Conservation (phyloP, 192 early-diverging fungal genomes). For the Dispira parvispora region DNA sequence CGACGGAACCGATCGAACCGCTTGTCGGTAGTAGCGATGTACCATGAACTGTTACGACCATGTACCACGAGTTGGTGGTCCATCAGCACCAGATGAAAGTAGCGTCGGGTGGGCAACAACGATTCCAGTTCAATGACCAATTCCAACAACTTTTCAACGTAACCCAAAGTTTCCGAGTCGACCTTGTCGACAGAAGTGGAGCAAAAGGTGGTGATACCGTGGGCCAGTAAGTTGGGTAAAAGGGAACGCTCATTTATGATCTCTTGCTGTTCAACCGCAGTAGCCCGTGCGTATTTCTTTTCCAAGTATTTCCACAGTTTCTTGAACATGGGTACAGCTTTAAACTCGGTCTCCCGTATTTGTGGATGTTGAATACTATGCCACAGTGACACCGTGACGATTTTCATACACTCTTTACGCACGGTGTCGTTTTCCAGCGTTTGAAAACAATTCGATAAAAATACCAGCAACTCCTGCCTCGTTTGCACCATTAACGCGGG, state of each 20-base stretch:
- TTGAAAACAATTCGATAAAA: constrained; percentile 70
- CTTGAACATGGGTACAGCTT: constrained; percentile 34
- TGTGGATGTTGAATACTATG: constrained; percentile 31
- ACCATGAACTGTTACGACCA: constrained; percentile 12
- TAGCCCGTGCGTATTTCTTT: constrained; percentile 29
- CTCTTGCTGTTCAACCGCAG: constrained; percentile 28
- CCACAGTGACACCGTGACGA: constrained; percentile 69
- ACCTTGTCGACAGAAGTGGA: neutral
- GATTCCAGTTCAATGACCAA: constrained; percentile 74
- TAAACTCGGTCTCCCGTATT: constrained; percentile 41
- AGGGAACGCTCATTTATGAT: constrained; percentile 40
- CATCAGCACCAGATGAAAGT: constrained; percentile 55
- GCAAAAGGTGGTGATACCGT: too few relatives aligned
- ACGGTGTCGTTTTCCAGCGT: constrained; percentile 65
- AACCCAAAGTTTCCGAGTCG: constrained; percentile 19
- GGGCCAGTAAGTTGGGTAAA: constrained; percentile 41
- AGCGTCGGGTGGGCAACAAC: constrained; percentile 86
- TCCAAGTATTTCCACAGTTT: constrained; percentile 48
- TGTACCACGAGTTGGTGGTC: constrained; percentile 58
- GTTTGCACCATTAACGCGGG: too few relatives aligned
- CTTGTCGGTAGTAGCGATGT: neutral
- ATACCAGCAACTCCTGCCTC: constrained; percentile 41
- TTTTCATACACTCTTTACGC: constrained; percentile 53
- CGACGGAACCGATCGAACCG: constrained; percentile 34
- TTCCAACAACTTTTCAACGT: constrained; percentile 59